Evolutionary conservation across 2,329 filamentous ascomycete genomes (phyloP), one percentile per base, ranked within the genome.

Genomic region (Aspergillus aculeatus): DNA sequence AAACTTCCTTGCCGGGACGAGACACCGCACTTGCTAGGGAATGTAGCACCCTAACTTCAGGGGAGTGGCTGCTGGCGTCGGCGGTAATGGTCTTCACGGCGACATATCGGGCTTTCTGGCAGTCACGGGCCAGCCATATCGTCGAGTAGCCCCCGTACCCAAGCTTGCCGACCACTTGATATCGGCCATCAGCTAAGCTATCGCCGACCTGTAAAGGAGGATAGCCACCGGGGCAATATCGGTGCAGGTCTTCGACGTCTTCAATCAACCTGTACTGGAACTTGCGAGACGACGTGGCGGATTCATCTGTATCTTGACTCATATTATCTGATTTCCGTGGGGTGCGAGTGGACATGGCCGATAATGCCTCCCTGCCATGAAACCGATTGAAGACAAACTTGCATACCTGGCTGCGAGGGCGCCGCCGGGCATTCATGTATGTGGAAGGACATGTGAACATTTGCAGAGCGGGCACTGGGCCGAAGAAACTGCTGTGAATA

Each of bases 51-150:
- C 32, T 63, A 58, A 58, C 50, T 26, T 66, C 61, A 35, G 19
- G 6, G 14, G 59, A 41, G 48, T 7, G 26, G 21, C 5, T 2
- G 59, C 53, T 62, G 44, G 50, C 41, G 61, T 75, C 66, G 9
- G 73, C 69, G 0, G 64, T 71, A 55, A 69, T 68, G 14, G 71
- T 64, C 61, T 77, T 77, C n/a, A 77, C 50, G 6, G 73, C 73
- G 16, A 75, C 72, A 61, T 74, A 75, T 57, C 47, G 63, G 0
- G 57, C 55, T 5, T 24, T 29, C 31, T 44, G 53, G 14, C 68
- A 23, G 41, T 76, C 73, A 1, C 56, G 61, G n/a, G 73, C 72
- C 21, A 78, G 71, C 73, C 71, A 78, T 31, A 66, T 64, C 5
- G 73, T 77, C 5, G 74, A 77, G 58, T 65, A 66, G 47, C 48